Evolutionary conservation across 1,284 basidiomycete genomes (phyloP), one percentile per base, ranked within the genome.

Genomic region (Rhodotorula sp.): DNA sequence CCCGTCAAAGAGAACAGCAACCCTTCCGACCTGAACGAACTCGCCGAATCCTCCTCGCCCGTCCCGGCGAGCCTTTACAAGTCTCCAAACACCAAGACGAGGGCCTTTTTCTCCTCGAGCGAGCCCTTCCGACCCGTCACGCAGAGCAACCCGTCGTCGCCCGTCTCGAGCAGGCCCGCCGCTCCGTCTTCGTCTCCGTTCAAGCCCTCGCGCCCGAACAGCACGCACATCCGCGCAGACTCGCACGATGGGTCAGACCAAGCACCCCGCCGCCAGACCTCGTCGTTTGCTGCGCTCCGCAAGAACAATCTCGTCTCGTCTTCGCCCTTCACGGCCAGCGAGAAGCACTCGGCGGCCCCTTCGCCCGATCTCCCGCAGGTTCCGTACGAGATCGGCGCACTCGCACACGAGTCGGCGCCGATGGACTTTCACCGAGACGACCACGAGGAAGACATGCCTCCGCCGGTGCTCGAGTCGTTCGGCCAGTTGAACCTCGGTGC

Each of bases 271-370:
- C 57, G 73, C 0, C 62, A 69, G 31, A 65, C 70, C 0, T 64
- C 70, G 18, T 69, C 68, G 21, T 74, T 62, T 64, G 70, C 73
- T 20, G 68, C 68, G 3, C 51, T 74, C 23, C 49, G 62, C 46
- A 69, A 69, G 60, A 74, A 72, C 64, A 71, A 69, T 20, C 74
- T 70, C 64, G 74, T 75, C 52, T 64, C 71, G 23, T 69, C 66
- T 1, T 73, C 74, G 5, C 71, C 71, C 14, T 75, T 75, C 64
- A 58, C 66, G 39, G n/a, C 65, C 14, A n/a, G n/a, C 21, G n/a
- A 52, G 54, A 26, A 23, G n/a, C 26, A 61, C 14, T 63, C 62
- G 5, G 18, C 29, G 2, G 57, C 64, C n/a, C 69, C 72, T 21
- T 72, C 71, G 15, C 71, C 71, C n/a, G 69, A 70, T 18, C 68